Evolutionary conservation across 371 early-diverging fungal species (phyloP).

Genomic region (Rhizopus sp.): DNA sequence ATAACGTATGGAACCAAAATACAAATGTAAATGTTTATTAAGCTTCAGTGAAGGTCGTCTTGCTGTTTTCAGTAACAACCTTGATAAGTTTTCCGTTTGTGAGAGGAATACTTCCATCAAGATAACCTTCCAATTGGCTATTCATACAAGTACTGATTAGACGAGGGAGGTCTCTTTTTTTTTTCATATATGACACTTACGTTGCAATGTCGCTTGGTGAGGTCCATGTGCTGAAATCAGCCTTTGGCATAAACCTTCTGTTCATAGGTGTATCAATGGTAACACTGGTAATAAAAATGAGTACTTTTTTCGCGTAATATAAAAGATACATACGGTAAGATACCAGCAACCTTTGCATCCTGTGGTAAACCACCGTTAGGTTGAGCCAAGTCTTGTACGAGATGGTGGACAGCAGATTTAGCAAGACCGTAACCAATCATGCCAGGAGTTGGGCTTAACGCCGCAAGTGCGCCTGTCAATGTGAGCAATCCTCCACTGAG

Average conservation of each 20-base stretch:
- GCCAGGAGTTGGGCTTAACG: conserved; percentile 75
- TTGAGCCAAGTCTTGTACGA: conserved; percentile 78
- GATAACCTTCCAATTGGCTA: conserved; percentile 59
- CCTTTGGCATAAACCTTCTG: conserved; percentile 85
- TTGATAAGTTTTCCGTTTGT: conserved; percentile 60
- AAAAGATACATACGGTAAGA: conserved; percentile 73
- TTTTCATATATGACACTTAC: conserved; percentile 44
- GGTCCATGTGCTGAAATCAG: conserved; percentile 90
- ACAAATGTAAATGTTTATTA: conserved; percentile 44
- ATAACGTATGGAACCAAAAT: too few species aligned
- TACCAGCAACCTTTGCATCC: conserved; percentile 68
- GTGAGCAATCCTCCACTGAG: conserved; percentile 78
- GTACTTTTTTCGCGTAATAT: not conserved
- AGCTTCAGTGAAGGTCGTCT: conserved; percentile 53
- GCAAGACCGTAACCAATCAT: conserved; percentile 96
- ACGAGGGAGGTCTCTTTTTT: not conserved
- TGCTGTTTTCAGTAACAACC: conserved; percentile 50
- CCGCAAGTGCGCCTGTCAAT: conserved; percentile 85
- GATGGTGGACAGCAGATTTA: conserved; percentile 94
- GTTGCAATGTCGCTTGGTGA: conserved; percentile 75
- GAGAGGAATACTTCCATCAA: conserved; percentile 39
- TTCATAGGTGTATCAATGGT: conserved; percentile 95
- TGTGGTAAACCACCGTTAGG: conserved; percentile 78
- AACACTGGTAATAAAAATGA: conserved; percentile 40
- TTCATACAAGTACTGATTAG: not conserved